phyloP scores from a whole-genome alignment of 352 stramenopile species.

The Phytophthora ohioensis region DNA sequence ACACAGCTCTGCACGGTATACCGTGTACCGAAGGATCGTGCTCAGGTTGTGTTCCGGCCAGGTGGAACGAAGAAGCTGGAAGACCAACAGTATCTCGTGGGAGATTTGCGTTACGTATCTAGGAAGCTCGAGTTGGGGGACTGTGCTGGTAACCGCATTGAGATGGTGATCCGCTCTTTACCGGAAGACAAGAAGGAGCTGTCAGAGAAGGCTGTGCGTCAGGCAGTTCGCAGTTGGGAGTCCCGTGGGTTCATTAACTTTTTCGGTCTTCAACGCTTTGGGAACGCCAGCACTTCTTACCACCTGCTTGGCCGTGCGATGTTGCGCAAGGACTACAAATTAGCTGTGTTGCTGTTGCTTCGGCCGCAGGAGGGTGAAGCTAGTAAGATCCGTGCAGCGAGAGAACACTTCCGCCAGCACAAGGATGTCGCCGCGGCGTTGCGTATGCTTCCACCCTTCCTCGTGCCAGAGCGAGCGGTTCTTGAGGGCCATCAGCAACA shows the following conservation, averaged over 20 bases:
- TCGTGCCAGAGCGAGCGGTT: slow-evolving; percentile 74
- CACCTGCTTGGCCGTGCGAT: slow-evolving; percentile 91
- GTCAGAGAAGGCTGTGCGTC: slow-evolving; percentile 36
- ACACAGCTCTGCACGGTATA: slow-evolving; percentile 95
- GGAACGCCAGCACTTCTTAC: slow-evolving; percentile 81
- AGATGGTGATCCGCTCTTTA: slow-evolving; percentile 93
- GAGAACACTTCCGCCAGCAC: slow-evolving; percentile 85
- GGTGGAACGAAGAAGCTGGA: slow-evolving; percentile 54
- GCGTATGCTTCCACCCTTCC: slow-evolving; percentile 80
- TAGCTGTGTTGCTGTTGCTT: slow-evolving; percentile 94
- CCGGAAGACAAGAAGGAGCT: slow-evolving; percentile 62
- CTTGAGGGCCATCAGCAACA: slow-evolving; percentile 80
- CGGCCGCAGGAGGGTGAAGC: slow-evolving; percentile 82
- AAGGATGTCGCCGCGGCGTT: slow-evolving; percentile 82
- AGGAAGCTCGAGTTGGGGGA: slow-evolving; percentile 88
- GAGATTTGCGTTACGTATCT: slow-evolving; percentile 92
- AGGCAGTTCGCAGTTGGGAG: slow-evolving; percentile 60
- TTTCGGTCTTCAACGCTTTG: slow-evolving; percentile 97
- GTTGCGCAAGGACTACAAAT: slow-evolving; percentile 94
- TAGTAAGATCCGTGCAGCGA: slow-evolving; percentile 79
- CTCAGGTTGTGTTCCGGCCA: slow-evolving; percentile 57
- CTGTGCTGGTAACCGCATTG: slow-evolving; percentile 94
- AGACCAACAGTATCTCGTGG: slow-evolving; percentile 88
- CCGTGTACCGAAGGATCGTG: slow-evolving; percentile 69
- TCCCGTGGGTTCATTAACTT: slow-evolving; percentile 96